Evolutionary conservation across 1,284 basidiomycete genomes (phyloP), one percentile per base, ranked within the genome.

Genomic region (Mycosarcoma maydis): DNA sequence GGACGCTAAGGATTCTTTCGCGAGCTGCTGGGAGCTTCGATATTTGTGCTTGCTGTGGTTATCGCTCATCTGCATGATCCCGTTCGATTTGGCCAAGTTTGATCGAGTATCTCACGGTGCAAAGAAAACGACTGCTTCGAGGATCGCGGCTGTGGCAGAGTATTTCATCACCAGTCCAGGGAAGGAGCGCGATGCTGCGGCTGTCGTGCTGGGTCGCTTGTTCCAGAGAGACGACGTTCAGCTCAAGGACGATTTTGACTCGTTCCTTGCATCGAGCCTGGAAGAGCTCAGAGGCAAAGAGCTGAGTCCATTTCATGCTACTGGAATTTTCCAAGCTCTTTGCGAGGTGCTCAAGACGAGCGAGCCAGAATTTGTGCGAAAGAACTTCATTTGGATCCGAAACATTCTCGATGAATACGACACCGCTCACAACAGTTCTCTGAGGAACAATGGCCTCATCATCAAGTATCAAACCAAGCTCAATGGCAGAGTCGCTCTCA

Each of bases 41-140:
- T 94, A 96, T 75, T 86, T 91, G 14, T 84, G 92, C 20, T 85
- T 98, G 5, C 85, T 98, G 3, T 98, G 96, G 95, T 86, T 98
- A 11, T 92, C 92, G 16, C 87, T 98, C 16, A 90, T 98, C 47
- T 91, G 91, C 83, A 93, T 92, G 84, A 89, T 98, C 19, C 96
- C 96, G 0, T 99, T 99, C 80, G 89, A 92, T 78, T 85, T 99
- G 41, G 85, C 87, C 16, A 90, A 92, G 61, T 92, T 97, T 51
- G 91, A 94, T 76, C 49, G 69, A n/a, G 87, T 88, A 48, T 80
- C 78, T 11, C 84, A 47, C 2, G 23, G 13, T 38, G 45, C 59
- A 16, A 54, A 59, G 2, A 54, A 59, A 2, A 42, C 67, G 87
- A 88, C 30, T 85, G 87, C n/a, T 65, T 74, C 55, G 71, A 82